Conservation (phyloP, 805 yeast species). For the Maudiozyma saulgeensis region DNA sequence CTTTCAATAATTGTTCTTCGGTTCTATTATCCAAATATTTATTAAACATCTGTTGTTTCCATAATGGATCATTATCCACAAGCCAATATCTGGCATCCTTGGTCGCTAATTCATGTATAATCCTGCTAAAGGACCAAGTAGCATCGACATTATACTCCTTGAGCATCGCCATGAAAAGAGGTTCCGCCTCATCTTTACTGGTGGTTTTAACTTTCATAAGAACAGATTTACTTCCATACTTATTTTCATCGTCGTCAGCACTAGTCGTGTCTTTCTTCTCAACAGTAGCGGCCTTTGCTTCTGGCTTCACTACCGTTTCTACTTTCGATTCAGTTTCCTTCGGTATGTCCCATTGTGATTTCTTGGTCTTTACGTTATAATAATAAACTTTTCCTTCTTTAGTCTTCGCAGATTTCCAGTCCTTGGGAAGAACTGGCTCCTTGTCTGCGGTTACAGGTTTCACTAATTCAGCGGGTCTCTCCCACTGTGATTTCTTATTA, state of each 20-base stretch:
- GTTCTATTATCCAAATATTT: slow-evolving; percentile 46
- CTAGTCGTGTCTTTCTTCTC: neutral
- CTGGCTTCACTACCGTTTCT: neutral
- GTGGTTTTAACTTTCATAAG: slow-evolving; percentile 17
- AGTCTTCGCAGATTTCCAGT: slow-evolving; percentile 44
- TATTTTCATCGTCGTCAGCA: neutral
- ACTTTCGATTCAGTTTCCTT: neutral
- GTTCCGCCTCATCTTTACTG: slow-evolving; percentile 32
- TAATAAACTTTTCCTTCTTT: slow-evolving; percentile 59
- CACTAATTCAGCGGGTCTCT: slow-evolving; percentile 50
- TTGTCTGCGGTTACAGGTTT: neutral
- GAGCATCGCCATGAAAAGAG: slow-evolving; percentile 44
- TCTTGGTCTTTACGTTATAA: slow-evolving; percentile 52
- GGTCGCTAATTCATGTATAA: slow-evolving; percentile 46
- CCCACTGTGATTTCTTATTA: slow-evolving; percentile 73
- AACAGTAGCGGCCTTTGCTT: neutral
- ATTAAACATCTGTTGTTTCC: slow-evolving; percentile 55
- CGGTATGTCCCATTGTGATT: slow-evolving; percentile 53
- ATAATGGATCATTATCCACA: slow-evolving; percentile 45
- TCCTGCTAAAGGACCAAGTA: slow-evolving; percentile 64
- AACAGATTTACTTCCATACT: slow-evolving; percentile 23
- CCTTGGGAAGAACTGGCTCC: slow-evolving; percentile 10
- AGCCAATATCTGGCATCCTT: slow-evolving; percentile 60
- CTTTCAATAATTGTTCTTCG: slow-evolving; percentile 43
- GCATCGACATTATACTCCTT: slow-evolving; percentile 50